These are phyloP conservation scores for Amphicarpaea edgeworthii DNA, from an alignment of 306 rosid genomes.

Conservation along the genomic window DNA sequence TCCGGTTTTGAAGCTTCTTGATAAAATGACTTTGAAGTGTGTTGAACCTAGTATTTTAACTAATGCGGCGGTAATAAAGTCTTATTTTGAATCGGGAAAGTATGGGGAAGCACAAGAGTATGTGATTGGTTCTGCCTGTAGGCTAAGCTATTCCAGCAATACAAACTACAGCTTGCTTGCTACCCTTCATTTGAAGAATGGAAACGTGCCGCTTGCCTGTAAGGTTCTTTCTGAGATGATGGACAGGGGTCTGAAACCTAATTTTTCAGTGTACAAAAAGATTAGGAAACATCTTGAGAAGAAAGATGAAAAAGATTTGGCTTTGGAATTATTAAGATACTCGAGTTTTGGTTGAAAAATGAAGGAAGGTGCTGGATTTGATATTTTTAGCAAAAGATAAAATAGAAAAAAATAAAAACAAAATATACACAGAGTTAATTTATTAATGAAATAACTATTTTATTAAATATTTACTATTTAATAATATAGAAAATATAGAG, in stretches of 20 bases:
- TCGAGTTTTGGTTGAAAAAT: conserved; percentile 46
- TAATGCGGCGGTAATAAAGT: conserved; percentile 70
- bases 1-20: conserved; percentile 59
- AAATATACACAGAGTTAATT: too few relatives aligned
- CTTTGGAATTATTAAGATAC: conserved; percentile 60
- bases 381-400: too few relatives aligned
- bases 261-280: conserved; percentile 54
- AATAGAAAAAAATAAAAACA: too few relatives aligned
- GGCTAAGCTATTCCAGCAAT: conserved; percentile 53
- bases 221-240: conserved; percentile 71
- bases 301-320: conserved; percentile 53
- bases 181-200: conserved; percentile 66
- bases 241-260: conserved; percentile 71
- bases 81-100: conserved; percentile 58
- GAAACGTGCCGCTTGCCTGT: conserved; percentile 53
- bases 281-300: conserved; percentile 53
- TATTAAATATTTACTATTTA: too few relatives aligned
- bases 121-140: conserved; percentile 54
- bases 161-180: conserved; percentile 72
- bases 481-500: too few relatives aligned
- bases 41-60: conserved; percentile 66
- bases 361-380: conserved; percentile 26
- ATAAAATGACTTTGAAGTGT: conserved; percentile 59
- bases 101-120: conserved; percentile 66
- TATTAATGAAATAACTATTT: too few relatives aligned